Conservation (phyloP, 805 yeast genomes). For the Wickerhamiella qilinensis region DNA sequence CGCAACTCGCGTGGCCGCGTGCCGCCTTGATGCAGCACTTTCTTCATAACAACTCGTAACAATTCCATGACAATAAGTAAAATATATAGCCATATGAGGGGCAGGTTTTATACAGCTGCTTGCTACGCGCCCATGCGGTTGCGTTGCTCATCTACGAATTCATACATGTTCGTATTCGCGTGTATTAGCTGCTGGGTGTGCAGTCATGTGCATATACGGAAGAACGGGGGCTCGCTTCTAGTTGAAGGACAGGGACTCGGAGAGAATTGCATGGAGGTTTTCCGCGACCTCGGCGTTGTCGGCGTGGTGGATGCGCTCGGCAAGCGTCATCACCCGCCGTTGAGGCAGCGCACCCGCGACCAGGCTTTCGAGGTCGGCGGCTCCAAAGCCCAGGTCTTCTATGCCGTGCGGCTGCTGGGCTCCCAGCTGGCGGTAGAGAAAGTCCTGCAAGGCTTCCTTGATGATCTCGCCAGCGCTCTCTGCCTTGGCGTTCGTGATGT, state of each 20-base stretch:
- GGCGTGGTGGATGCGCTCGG: constrained; percentile 6
- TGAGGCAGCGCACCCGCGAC: constrained; percentile 27
- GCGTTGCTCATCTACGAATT: too few species aligned
- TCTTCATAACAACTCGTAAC: too few species aligned
- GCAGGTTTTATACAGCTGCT: too few species aligned
- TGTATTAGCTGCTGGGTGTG: too few species aligned
- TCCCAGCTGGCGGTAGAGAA: constrained; percentile 21
- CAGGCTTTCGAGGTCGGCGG: constrained; percentile 21
- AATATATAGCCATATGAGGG: too few species aligned
- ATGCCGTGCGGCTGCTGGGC: constrained; percentile 24
- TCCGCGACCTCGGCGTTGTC: constrained; percentile 5
- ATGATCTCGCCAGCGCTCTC: constrained; percentile 26
- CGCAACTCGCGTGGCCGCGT: too few species aligned
- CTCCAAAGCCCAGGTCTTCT: constrained; percentile 21
- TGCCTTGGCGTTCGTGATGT: constrained; percentile 20
- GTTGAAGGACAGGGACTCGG: neutral
- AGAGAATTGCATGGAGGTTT: constrained; percentile 4
- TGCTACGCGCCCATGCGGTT: too few species aligned
- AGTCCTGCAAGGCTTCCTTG: constrained; percentile 22
- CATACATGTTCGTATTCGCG: too few species aligned
- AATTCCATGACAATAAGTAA: too few species aligned
- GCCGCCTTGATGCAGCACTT: too few species aligned
- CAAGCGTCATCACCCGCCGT: constrained; percentile 24
- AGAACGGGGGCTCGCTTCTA: too few species aligned
- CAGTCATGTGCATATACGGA: too few species aligned